Conservation (phyloP, 176 grass and related monocot genomes). For the Coix lacrymajobi region DNA sequence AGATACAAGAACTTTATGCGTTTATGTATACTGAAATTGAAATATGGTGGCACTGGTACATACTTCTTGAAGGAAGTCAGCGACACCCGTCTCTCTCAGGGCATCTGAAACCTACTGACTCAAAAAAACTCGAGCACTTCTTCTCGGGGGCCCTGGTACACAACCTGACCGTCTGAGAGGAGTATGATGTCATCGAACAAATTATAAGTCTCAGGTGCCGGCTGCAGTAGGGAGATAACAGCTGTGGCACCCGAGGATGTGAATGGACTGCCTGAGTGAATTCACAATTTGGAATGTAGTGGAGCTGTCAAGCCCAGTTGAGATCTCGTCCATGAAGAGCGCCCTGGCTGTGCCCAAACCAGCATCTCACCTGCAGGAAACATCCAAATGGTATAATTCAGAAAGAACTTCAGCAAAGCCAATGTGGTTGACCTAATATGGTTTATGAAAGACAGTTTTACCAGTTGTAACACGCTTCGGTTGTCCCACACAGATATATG, state of each 20-base stretch:
- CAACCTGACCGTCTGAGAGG: conserved; percentile 80
- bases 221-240: conserved; percentile 81
- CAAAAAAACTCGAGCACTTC: conserved; percentile 89
- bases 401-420: background rate
- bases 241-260: conserved; percentile 82
- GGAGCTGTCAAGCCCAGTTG: conserved; percentile 91
- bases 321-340: conserved; percentile 97
- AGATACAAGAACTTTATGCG: background rate
- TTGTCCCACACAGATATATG: conserved; percentile 91
- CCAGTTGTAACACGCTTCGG: conserved; percentile 88
- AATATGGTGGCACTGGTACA: background rate
- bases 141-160: conserved; percentile 83
- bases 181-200: conserved; percentile 86
- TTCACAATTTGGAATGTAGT: conserved; percentile 97
- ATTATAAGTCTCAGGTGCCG: conserved; percentile 83
- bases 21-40: no score
- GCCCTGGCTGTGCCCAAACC: conserved; percentile 69
- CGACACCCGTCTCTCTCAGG: conserved; percentile 87
- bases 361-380: conserved; percentile 77
- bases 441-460: conserved; percentile 10
- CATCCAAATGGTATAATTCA: background rate
- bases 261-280: conserved; percentile 75
- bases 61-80: conserved; percentile 45
- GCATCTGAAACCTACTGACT: conserved; percentile 76
- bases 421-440: background rate